Conservation (phyloP, 345 rosid genomes). For the Gossypium herbaceum region DNA sequence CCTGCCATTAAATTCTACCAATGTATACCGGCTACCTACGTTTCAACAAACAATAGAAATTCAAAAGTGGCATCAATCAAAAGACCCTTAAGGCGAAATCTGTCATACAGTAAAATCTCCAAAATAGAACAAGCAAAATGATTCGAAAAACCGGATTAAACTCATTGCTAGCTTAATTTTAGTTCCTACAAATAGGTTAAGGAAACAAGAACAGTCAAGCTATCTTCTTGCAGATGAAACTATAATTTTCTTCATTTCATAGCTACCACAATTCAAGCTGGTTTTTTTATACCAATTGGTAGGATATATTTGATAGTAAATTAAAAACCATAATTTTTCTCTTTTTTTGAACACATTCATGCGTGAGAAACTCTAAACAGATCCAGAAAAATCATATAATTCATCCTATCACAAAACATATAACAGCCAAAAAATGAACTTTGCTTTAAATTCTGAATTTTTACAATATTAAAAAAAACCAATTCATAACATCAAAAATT, state of each 20-base stretch:
- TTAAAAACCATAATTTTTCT: too few relatives aligned
- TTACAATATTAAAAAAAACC: background rate
- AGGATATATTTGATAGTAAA: too few relatives aligned
- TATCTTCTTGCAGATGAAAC: too few relatives aligned
- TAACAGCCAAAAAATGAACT: background rate
- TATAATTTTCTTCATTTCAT: too few relatives aligned
- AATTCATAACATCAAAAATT: too few relatives aligned
- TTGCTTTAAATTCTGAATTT: background rate
- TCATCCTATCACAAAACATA: background rate
- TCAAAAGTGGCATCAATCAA: background rate
- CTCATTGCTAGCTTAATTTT: too few relatives aligned
- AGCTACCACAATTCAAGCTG: too few relatives aligned
- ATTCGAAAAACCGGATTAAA: too few relatives aligned
- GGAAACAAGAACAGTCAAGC: too few relatives aligned
- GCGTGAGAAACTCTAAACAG: background rate
- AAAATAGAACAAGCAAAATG: too few relatives aligned
- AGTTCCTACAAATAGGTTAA: too few relatives aligned
- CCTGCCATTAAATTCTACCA: constrained; percentile 63
- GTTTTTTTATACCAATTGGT: too few relatives aligned
- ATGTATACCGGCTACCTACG: background rate
- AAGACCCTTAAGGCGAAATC: background rate
- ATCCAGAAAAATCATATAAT: background rate
- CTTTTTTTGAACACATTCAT: background rate
- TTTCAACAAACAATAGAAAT: background rate
- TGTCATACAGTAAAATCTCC: background rate